phyloP scores from a whole-genome alignment of 495 filamentous ascomycete species.

The Neurospora sp. region DNA sequence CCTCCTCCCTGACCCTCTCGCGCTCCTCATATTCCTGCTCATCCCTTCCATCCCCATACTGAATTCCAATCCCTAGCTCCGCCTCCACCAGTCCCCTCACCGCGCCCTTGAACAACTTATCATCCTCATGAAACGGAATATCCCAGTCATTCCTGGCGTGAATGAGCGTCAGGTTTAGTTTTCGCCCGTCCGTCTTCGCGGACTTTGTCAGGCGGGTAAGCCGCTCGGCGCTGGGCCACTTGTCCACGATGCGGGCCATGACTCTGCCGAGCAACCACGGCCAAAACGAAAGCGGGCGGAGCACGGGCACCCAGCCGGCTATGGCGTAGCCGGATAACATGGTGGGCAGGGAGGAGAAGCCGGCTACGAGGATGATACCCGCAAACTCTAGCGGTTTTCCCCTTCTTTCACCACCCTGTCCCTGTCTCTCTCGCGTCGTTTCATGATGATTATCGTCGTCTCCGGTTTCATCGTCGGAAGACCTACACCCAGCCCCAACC shows the following conservation, averaged over 20 bases:
- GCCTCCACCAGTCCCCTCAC: slow-evolving; percentile 40
- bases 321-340: slow-evolving; percentile 57
- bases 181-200: slow-evolving; percentile 29
- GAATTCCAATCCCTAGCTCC: background rate
- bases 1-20: slow-evolving; percentile 4
- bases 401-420: too few species aligned
- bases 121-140: slow-evolving; percentile 57
- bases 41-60: slow-evolving; percentile 17
- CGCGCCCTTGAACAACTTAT: slow-evolving; percentile 43
- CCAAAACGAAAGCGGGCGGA: slow-evolving; percentile 54
- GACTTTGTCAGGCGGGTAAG: slow-evolving; percentile 32
- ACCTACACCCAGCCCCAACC: background rate
- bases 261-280: slow-evolving; percentile 33
- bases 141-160: slow-evolving; percentile 68
- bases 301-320: slow-evolving; percentile 64
- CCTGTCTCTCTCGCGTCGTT: too few species aligned
- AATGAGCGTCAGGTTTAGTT: slow-evolving; percentile 57
- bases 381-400: slow-evolving; percentile 41
- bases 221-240: slow-evolving; percentile 41
- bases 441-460: background rate
- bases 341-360: slow-evolving; percentile 63
- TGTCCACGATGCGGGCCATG: slow-evolving; percentile 36
- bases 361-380: slow-evolving; percentile 66
- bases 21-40: slow-evolving; percentile 13
- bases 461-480: background rate